Conservation (phyloP, 768 basidiomycete genomes). For the Heimioporus sp. region DNA sequence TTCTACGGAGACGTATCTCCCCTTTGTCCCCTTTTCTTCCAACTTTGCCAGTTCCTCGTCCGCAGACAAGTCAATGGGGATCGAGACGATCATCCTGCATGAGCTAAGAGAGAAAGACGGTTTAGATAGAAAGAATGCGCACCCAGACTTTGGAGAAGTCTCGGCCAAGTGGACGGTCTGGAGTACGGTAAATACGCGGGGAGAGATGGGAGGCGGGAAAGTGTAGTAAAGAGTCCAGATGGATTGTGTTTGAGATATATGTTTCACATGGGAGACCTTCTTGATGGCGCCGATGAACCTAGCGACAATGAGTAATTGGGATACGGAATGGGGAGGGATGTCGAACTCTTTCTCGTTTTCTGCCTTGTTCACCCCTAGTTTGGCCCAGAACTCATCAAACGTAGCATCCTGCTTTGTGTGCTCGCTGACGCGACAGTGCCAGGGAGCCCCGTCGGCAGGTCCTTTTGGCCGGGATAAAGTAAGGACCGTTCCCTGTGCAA, state of each 20-base stretch:
- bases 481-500: conserved; percentile 51
- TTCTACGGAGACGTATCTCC: conserved; percentile 71
- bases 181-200: conserved; percentile 73
- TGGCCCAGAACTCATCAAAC: conserved; percentile 73
- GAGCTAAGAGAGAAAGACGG: neutral
- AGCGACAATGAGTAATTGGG: neutral
- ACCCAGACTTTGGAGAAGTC: conserved; percentile 57
- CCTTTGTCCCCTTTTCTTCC: conserved; percentile 64
- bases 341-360: conserved; percentile 67
- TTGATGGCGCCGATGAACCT: conserved; percentile 69
- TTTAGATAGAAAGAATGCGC: conserved; percentile 16
- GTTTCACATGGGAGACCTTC: conserved; percentile 60
- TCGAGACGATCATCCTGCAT: conserved; percentile 46
- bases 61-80: conserved; percentile 64
- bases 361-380: conserved; percentile 63
- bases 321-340: neutral
- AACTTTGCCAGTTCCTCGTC: conserved; percentile 57
- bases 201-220: conserved; percentile 66
- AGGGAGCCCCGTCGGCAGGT: conserved; percentile 54
- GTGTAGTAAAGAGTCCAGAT: conserved; percentile 77
- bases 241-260: conserved; percentile 57
- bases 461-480: conserved; percentile 53
- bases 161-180: conserved; percentile 58
- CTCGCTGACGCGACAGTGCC: conserved; percentile 68
- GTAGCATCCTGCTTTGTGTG: conserved; percentile 64